Base-by-base conservation (phyloP, 768 basidiomycete species). In the Leccinum disarticulatum region DNA sequence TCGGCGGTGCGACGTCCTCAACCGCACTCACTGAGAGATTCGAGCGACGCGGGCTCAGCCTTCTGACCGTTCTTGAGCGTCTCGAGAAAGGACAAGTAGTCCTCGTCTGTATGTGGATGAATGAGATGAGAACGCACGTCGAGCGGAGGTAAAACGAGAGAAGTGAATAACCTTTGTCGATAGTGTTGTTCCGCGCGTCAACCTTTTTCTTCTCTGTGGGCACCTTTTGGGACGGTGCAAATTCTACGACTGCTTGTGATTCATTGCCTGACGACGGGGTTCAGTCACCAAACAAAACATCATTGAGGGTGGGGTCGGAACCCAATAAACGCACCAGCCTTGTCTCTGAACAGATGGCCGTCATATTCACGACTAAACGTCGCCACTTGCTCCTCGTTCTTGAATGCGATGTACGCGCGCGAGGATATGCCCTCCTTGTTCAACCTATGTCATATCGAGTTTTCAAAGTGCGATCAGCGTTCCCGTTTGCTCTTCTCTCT, bases 351-450 rank as follows among this genome's bases (percentile, higher is more conserved):
- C 25, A 90, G 52, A 76, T 98, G 95, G 0, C 96, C 96, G 66
- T 98, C 93, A 65, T 93, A 99, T 35, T 83, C 93, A 28, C 80
- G 79, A 67, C 90, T 89, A 68, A 98, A 98, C 2, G 70, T 71
- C 3, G 89, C 81, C 15, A 98, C 76, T 11, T 79, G 77, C 17
- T 90, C 90, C 57, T 88, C 85, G 15, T 76, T 82, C 79, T 85
- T 89, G 82, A 99, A 97, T 1, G 87, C 86, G 62, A 97, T 88
- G 71, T 98, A 98, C 13, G 96, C 96, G 46, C 95, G 85, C 22
- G 95, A 94, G 17, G 87, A 81, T 8, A 93, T 76, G 57, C 87
- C 90, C 77, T 95, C 93, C 78, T 91, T 92, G 76, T 88, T 88
- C 71, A 87, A 67, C 64, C 93, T 93, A 60, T 55, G 0, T 25